These are phyloP conservation scores for Barnettozyma vustinii DNA, from an alignment of 805 yeast species.

Conservation along the genomic window DNA sequence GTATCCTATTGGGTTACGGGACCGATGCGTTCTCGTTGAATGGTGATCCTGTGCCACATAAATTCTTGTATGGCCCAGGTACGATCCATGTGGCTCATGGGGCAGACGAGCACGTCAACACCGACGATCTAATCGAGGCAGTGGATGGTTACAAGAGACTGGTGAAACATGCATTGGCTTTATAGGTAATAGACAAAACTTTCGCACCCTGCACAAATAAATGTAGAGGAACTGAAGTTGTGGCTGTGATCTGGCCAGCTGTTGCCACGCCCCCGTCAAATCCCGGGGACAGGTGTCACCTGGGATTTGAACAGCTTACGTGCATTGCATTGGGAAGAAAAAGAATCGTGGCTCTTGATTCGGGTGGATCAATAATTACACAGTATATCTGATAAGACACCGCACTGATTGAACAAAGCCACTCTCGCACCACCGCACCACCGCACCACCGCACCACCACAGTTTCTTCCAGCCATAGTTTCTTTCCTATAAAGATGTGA, in stretches of 20 bases:
- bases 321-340: too few species aligned
- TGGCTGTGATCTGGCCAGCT: too few species aligned
- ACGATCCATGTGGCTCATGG: constrained; percentile 57
- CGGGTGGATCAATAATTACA: too few species aligned
- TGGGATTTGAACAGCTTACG: not conserved
- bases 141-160: constrained; percentile 43
- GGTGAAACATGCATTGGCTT: constrained; percentile 21
- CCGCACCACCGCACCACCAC: too few species aligned
- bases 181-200: not conserved
- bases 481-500: not conserved
- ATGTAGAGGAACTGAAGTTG: too few species aligned
- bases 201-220: too few species aligned
- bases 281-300: not conserved
- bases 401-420: not conserved
- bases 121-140: constrained; percentile 39
- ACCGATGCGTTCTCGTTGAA: constrained; percentile 43
- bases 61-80: constrained; percentile 61
- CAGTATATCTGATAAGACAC: not conserved
- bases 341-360: too few species aligned
- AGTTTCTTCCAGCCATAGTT: not conserved
- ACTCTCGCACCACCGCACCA: not conserved
- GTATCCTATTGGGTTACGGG: constrained; percentile 40
- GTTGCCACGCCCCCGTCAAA: not conserved
- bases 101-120: constrained; percentile 43
- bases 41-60: constrained; percentile 23